phyloP scores from a whole-genome alignment of 306 rosid species.

The Malus sylvestris region DNA sequence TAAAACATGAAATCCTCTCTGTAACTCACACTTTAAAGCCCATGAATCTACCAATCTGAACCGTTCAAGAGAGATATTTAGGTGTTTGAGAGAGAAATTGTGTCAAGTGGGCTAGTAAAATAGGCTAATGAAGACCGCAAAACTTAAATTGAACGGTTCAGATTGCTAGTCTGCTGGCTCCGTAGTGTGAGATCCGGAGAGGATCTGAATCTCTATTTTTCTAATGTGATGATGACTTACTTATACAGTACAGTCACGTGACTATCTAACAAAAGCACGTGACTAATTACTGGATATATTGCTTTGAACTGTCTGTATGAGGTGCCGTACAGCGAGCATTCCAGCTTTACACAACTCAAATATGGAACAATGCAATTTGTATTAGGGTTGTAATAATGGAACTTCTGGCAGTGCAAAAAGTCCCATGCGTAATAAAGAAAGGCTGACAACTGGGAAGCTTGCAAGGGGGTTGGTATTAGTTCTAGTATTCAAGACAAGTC shows the following conservation, averaged over 20 bases:
- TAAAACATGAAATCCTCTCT: background rate
- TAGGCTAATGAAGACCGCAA: no score
- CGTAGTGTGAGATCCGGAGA: no score
- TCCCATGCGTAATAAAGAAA: background rate
- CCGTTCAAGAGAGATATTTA: no score
- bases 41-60: no score
- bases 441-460: background rate
- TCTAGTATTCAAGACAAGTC: background rate
- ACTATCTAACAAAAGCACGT: no score
- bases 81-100: no score
- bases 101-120: no score
- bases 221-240: background rate
- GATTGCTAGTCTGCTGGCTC: no score
- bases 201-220: no score
- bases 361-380: background rate
- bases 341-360: slow-evolving; percentile 79
- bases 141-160: no score
- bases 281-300: background rate
- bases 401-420: background rate
- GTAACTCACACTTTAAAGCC: no score
- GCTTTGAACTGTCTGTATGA: slow-evolving; percentile 53
- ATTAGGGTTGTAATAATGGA: background rate
- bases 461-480: background rate
- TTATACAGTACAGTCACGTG: background rate
- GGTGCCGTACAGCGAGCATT: slow-evolving; percentile 92